Base-by-base conservation (phyloP, 805 yeast species). In the Lipomyces oligophaga region DNA sequence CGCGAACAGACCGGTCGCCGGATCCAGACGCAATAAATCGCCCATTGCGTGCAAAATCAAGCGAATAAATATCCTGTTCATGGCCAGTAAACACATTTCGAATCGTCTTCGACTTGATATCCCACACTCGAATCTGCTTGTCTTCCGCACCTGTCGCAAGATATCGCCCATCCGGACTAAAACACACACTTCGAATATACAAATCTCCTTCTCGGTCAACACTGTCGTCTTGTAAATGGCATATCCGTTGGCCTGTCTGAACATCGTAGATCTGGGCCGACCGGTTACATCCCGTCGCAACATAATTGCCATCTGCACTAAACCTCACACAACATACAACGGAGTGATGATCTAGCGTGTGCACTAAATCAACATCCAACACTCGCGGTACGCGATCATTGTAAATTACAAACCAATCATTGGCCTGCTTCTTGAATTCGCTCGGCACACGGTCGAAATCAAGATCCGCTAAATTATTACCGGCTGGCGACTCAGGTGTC, bases 291-390 rank as follows among this genome's bases (percentile, higher is more conserved):
- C 98, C 98, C 13, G 97, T 90, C 21, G 97, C 98, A 58, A 90
- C 74, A 63, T 78, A 85, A 68, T 85, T 83, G 54, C 97, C 97
- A 65, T 87, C 95, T 55, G 80, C 80, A 48, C 89, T 81, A 72
- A 93, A 90, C 52, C 95, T 77, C 48, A 90, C 97, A 68, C 97
- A 90, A 72, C 97, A 93, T 41, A 90, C 97, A 36, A 90, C 97
- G 1, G 95, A 84, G 13, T 88, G 77, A 70, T 93, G 97, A 63
- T 85, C 95, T 58, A 90, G 77, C 11, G 96, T 83, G 63, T 85
- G 93, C 58, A 88, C 85, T 54, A 90, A 74, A 41, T 88, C 93
- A 41, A 90, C 89, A 62, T 90, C 97, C 48, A 86, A 76, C 34
- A 72, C 68, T 54, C 78, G 77, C 40, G 84, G 81, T 55, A 87